Conservation (phyloP, 805 yeast species). For the Barnettozyma sucrosica region DNA sequence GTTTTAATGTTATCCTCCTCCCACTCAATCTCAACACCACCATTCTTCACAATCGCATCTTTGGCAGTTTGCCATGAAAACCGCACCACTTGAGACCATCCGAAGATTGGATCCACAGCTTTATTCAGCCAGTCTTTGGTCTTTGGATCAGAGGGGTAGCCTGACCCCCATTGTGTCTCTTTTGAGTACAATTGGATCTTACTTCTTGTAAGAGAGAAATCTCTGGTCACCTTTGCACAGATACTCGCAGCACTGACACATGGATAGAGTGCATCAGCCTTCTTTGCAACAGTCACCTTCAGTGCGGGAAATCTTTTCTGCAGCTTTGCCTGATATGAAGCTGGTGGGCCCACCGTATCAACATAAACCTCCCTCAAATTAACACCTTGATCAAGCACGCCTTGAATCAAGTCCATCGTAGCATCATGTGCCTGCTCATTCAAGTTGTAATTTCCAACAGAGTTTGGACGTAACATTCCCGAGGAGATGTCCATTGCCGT, state of each 20-base stretch:
- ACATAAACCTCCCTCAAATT: constrained; percentile 70
- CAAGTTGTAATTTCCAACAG: constrained; percentile 50
- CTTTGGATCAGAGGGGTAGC: constrained; percentile 90
- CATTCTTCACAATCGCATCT: constrained; percentile 54
- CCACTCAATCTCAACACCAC: constrained; percentile 56
- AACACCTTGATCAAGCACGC: constrained; percentile 56
- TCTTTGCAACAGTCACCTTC: constrained; percentile 79
- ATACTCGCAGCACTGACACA: constrained; percentile 93
- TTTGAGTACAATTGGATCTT: constrained; percentile 25
- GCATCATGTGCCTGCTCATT: constrained; percentile 97
- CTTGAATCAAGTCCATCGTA: constrained; percentile 72
- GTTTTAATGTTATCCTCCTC: constrained; percentile 35
- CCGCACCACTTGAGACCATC: constrained; percentile 75
- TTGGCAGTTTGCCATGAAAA: constrained; percentile 94
- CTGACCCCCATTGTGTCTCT: constrained; percentile 61
- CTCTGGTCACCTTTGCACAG: constrained; percentile 95
- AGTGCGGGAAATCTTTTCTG: constrained; percentile 61
- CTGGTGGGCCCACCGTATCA: constrained; percentile 97
- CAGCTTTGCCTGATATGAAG: constrained; percentile 71
- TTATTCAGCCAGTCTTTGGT: constrained; percentile 71
- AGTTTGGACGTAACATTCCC: constrained; percentile 74
- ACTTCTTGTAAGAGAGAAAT: constrained; percentile 43
- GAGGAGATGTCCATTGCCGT: constrained; percentile 82
- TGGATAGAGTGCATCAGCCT: constrained; percentile 90
- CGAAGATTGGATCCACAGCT: constrained; percentile 66